Base-by-base conservation (phyloP, 768 basidiomycete species). In the Rhizopogon rudus region DNA sequence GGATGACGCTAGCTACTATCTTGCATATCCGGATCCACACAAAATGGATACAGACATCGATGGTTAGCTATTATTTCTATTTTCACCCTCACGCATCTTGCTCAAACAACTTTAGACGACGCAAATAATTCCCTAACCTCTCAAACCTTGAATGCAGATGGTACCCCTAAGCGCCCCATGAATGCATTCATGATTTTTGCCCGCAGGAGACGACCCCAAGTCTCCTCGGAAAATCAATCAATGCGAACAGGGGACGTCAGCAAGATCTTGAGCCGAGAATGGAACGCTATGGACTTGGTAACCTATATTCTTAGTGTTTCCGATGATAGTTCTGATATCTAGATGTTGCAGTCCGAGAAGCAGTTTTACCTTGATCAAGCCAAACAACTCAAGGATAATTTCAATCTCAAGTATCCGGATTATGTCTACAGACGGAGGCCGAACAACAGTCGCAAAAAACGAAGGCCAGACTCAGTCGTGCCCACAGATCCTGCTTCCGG, bases 111-210 rank as follows among this genome's bases (percentile, higher is more conserved):
- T 5, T 52, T 56, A 75, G 75, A 75, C 43, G 77, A 78, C 59
- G 59, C 70, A 25, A 71, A 76, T 59, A 59, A 65, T 46, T 73
- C 84, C 2, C 70, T 91, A 66, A 92, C 84, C 17, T 82, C 81
- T 3, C 91, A 93, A 70, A 84, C 88, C 13, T 79, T 93, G 55
- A 93, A 93, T 67, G 78, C 88, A 1, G 91, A 93, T 62, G 91
- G 91, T 28, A 92, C 90, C 45, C 91, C 91, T 25, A 92, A 92
- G 67, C 84, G 91, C 12, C 91, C 91, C 35, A 93, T 93, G 91
- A 93, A 93, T 68, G 91, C 91, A 20, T 93, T 93, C 75, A 93
- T 93, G 91, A 93, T 93, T 57, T 93, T 92, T 63, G 91, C 91
- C 57, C 82, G 91, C 22, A 80, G 86, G 51, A 79, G 91, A 55